Percentiles rank a stretch among this genome's conserved stretches.
phyloP scores from a whole-genome alignment of 768 basidiomycete species.

The Astraeus odoratus region DNA sequence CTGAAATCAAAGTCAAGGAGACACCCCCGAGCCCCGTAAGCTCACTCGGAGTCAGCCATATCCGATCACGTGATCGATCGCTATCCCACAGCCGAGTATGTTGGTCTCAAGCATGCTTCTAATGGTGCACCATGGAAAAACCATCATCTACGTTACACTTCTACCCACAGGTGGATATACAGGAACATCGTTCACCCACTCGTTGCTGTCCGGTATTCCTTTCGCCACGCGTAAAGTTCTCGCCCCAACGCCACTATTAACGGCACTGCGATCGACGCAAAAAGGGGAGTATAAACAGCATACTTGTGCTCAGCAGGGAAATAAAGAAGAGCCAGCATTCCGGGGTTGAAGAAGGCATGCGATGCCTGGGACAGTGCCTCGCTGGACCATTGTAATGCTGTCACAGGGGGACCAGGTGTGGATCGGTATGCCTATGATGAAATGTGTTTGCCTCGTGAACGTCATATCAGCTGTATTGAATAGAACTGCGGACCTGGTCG shows the following conservation, averaged over 20 bases:
- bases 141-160: no score
- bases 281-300: constrained; percentile 92
- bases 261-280: constrained; percentile 85
- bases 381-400: constrained; percentile 52
- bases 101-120: not conserved
- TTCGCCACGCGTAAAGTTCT: constrained; percentile 64
- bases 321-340: constrained; percentile 92
- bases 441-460: constrained; percentile 7
- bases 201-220: constrained; percentile 11
- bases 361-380: constrained; percentile 62
- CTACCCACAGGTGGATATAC: constrained; percentile 1
- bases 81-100: no score
- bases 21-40: no score
- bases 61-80: constrained; percentile 24
- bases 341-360: constrained; percentile 92
- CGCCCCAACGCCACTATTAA: constrained; percentile 66
- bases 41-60: not conserved
- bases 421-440: constrained; percentile 19
- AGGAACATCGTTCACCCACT: constrained; percentile 8
- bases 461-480: not conserved
- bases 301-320: constrained; percentile 98
- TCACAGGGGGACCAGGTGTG: constrained; percentile 13
- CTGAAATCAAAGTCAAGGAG: no score
- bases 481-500: constrained; percentile 48
- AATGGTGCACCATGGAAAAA: no score